Conservation (phyloP, 768 basidiomycete species). For the Cubamyces sp. region DNA sequence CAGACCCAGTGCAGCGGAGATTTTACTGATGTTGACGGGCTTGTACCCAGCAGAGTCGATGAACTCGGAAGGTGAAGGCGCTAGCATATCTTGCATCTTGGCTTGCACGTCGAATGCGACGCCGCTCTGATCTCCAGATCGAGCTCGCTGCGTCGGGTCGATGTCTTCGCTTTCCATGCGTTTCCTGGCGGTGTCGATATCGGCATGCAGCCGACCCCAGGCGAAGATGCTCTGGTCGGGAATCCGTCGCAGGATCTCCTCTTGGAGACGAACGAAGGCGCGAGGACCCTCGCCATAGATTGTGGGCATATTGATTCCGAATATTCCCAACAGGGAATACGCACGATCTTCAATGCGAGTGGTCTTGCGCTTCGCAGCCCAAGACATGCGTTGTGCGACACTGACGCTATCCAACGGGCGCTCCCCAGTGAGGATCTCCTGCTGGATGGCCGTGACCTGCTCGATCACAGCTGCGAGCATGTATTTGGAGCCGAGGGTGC, state of each 20-base stretch:
- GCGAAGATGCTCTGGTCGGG: background rate
- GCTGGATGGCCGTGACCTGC: background rate
- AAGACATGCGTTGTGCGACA: background rate
- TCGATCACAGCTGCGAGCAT: background rate
- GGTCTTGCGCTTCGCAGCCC: background rate
- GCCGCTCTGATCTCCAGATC: background rate
- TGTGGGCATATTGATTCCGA: background rate
- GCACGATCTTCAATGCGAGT: background rate
- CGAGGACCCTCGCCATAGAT: background rate
- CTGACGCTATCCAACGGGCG: background rate
- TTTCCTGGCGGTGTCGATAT: background rate
- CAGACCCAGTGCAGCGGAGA: background rate
- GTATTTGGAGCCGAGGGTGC: background rate
- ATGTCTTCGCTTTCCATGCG: background rate
- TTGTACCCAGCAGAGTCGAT: background rate
- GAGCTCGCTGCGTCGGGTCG: background rate
- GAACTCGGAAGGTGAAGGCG: conserved; percentile 2
- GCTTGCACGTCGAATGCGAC: background rate
- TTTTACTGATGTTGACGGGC: background rate
- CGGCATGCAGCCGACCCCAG: background rate
- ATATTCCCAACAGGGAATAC: background rate
- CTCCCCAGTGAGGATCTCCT: background rate
- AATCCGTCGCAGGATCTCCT: background rate
- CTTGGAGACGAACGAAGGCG: background rate
- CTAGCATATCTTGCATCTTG: background rate